Evolutionary conservation across 169 alveolate genomes (phyloP).

Genomic region (Eimeria necatrix): DNA sequence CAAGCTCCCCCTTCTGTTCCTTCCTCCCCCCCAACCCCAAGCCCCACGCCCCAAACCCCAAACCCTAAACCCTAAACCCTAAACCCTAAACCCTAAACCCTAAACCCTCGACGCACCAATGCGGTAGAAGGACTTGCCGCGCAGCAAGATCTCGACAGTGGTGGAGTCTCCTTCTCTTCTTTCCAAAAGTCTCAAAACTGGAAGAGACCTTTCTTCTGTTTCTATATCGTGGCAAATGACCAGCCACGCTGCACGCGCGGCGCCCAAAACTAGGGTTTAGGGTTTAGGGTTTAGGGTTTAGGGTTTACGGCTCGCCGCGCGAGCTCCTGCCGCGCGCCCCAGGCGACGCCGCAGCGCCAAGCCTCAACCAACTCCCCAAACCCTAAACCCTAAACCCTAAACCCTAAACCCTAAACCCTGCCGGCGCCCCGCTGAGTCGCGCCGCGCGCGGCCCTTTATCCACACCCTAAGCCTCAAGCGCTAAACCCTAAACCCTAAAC

Average conservation of each 20-base stretch:
- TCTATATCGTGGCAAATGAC: constrained; percentile 81
- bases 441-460: too few relatives aligned
- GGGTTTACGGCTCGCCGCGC: too few relatives aligned
- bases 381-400: too few relatives aligned
- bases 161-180: constrained; percentile 69
- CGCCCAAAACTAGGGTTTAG: background rate
- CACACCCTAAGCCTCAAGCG: too few relatives aligned
- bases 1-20: background rate
- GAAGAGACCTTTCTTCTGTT: constrained; percentile 65
- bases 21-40: background rate
- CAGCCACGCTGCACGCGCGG: constrained; percentile 80
- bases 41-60: background rate
- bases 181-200: constrained; percentile 76
- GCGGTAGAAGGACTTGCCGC: constrained; percentile 78
- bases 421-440: too few relatives aligned
- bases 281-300: too few relatives aligned
- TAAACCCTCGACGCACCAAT: constrained; percentile 71
- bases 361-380: too few relatives aligned
- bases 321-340: too few relatives aligned
- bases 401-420: too few relatives aligned
- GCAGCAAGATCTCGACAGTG: constrained; percentile 60
- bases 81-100: background rate
- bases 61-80: background rate
- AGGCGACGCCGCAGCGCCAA: too few relatives aligned
- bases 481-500: constrained; percentile 25